Evolutionary conservation across 495 filamentous ascomycete genomes (phyloP), one percentile per base, ranked within the genome.

Genomic region (Pseudomonodictys pantanalensis): DNA sequence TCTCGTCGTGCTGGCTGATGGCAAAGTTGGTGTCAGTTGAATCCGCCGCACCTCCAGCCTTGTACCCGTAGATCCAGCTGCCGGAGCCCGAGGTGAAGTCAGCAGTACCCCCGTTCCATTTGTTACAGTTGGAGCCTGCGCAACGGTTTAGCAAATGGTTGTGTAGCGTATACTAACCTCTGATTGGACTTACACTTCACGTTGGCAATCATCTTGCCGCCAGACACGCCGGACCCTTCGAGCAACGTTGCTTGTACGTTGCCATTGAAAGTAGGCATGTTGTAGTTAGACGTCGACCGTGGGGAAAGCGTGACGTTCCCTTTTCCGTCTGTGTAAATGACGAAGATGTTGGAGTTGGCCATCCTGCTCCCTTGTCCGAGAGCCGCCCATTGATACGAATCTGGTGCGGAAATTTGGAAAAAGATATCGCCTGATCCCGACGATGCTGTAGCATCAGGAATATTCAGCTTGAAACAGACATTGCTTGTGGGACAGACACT

Each of bases 51-150:
- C 70, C 67, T 3, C 90, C 87, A 11, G 51, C 64, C 51, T 82
- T 83, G 69, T 79, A 78, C 1, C 85, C 86, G 66, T 78, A 86
- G 59, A 96, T 86, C 82, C 87, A 92, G 10, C 71, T 64, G 17
- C 79, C 77, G 8, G 63, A 68, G 0, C 76, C 68, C 28, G 68
- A 71, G 11, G 59, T 77, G 18, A 78, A 69, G 53, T 81, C 66
- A 47, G 77, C 75, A n/a, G 60, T 58, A 3, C 79, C 76, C 15
- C 82, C 75, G 11, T 67, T 74, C 78, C 87, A 84, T 57, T 69
- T 68, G 3, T 73, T 66, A 63, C 88, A 90, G 29, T 76, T 84
- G 45, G 76, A 72, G 71, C 82, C 85, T 67, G 70, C 69, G 2
- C 1, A 12, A 22, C n/a, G 32, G 29, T 32, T 51, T 63, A 24